phyloP scores from a whole-genome alignment of 352 stramenopile species.

The Elongisporangium undulatum region DNA sequence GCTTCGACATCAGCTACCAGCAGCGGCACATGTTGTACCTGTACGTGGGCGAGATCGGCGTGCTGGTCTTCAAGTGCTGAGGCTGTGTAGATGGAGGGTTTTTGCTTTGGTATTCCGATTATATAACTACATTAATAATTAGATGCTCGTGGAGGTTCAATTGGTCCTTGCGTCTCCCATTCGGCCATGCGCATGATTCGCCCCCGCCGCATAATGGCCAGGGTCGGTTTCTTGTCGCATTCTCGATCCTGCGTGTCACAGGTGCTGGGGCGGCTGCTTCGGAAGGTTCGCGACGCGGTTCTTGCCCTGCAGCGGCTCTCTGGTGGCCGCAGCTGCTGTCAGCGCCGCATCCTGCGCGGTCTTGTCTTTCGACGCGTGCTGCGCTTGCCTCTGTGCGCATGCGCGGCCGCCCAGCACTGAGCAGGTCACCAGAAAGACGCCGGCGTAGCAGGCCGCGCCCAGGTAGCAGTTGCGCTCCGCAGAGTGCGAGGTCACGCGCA shows the following conservation, averaged over 20 bases:
- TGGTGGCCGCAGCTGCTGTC: background rate
- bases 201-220: background rate
- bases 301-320: background rate
- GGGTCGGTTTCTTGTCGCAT: background rate
- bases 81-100: background rate
- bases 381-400: background rate
- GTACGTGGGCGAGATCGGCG: slow-evolving; percentile 91
- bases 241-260: slow-evolving; percentile 3
- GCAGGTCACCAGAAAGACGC: slow-evolving; percentile 28
- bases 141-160: background rate
- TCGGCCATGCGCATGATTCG: background rate
- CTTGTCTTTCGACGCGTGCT: slow-evolving; percentile 13
- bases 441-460: slow-evolving; percentile 39
- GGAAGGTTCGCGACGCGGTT: background rate
- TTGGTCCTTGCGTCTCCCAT: background rate
- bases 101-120: background rate
- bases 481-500: slow-evolving; percentile 28
- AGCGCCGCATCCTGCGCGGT: slow-evolving; percentile 13
- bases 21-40: slow-evolving; percentile 95
- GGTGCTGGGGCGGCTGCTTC: background rate
- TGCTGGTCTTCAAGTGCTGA: slow-evolving; percentile 96
- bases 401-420: slow-evolving; percentile 15
- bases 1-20: slow-evolving; percentile 96
- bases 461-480: slow-evolving; percentile 69
- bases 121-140: slow-evolving; percentile 1